phyloP scores from a whole-genome alignment of 768 basidiomycete genomes.

The Boletus edulis region DNA sequence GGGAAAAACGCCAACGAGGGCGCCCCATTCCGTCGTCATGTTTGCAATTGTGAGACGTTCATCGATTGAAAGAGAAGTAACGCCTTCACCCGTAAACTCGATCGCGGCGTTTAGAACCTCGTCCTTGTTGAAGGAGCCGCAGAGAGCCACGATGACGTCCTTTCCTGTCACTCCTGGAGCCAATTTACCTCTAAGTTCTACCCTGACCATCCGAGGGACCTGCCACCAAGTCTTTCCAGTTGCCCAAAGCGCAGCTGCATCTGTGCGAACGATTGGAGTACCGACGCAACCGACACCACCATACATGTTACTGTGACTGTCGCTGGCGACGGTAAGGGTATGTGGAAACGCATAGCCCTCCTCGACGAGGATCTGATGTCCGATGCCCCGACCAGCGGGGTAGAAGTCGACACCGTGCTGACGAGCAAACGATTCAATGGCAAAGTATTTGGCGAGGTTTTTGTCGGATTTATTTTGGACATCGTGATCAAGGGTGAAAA shows the following conservation, averaged over 20 bases:
- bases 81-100: constrained; percentile 92
- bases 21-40: constrained; percentile 99
- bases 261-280: constrained; percentile 95
- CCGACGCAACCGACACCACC: constrained; percentile 97
- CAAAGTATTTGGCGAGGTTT: constrained; percentile 89
- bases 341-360: constrained; percentile 98
- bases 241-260: constrained; percentile 95
- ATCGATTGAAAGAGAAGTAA: constrained; percentile 75
- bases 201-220: constrained; percentile 93
- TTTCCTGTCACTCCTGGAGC: constrained; percentile 94
- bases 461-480: constrained; percentile 93
- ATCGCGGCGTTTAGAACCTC: constrained; percentile 96
- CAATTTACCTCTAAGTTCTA: constrained; percentile 81
- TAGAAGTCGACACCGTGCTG: constrained; percentile 89
- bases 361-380: constrained; percentile 96
- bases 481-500: constrained; percentile 98
- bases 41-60: constrained; percentile 97
- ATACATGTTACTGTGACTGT: constrained; percentile 99
- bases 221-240: constrained; percentile 99
- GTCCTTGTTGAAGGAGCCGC: constrained; percentile 93
- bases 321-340: constrained; percentile 92
- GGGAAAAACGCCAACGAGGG: constrained; percentile 93
- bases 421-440: constrained; percentile 89
- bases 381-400: constrained; percentile 96
- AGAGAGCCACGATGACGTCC: constrained; percentile 96